These are phyloP conservation scores for Citrus glauca DNA, from an alignment of 345 rosid genomes.

Conservation along the genomic window DNA sequence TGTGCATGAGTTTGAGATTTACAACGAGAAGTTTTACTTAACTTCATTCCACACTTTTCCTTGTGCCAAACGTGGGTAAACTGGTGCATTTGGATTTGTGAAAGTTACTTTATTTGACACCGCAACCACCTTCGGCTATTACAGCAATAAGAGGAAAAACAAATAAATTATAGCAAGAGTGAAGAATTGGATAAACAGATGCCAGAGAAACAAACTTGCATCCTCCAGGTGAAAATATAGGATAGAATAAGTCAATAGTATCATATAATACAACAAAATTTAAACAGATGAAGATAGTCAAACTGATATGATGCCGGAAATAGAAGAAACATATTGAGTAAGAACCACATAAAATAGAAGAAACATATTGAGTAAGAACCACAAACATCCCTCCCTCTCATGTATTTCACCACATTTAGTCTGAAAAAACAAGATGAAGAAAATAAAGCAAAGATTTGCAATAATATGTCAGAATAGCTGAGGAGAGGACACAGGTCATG, in stretches of 20 bases:
- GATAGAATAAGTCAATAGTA: background rate
- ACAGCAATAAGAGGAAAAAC: slow-evolving; percentile 4
- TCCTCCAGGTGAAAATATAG: background rate
- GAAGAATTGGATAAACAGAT: background rate
- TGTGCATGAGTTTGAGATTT: background rate
- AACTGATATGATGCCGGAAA: background rate
- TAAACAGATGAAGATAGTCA: background rate
- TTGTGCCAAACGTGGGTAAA: slow-evolving; percentile 66
- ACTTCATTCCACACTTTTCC: slow-evolving; percentile 75
- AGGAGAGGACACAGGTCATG: background rate
- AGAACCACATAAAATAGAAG: background rate
- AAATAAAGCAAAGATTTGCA: background rate
- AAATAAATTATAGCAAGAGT: background rate
- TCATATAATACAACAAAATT: background rate
- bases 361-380: background rate
- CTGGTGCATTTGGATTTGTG: slow-evolving; percentile 62
- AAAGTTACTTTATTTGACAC: slow-evolving; percentile 55
- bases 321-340: background rate
- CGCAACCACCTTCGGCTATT: slow-evolving; percentile 67
- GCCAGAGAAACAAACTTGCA: background rate
- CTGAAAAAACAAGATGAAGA: background rate
- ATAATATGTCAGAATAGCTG: background rate
- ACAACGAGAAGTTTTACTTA: slow-evolving; percentile 18
- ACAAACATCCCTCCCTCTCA: background rate
- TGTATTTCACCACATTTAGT: background rate